phyloP scores from a whole-genome alignment of 228 moss, liverwort and hornwort species.

The Sphagnum fallax region DNA sequence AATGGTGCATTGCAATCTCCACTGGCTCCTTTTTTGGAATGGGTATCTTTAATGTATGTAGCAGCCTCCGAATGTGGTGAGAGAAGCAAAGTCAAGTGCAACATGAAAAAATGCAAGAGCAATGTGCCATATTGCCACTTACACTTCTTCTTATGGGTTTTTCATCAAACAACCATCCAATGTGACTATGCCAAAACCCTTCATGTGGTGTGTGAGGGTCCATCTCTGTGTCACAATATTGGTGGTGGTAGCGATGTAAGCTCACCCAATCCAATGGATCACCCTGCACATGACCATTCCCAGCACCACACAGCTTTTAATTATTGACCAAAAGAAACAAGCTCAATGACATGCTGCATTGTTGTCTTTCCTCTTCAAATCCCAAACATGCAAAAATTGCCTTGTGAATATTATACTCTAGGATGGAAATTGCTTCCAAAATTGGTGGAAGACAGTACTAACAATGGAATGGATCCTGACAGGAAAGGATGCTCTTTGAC shows the following conservation, averaged over 20 bases:
- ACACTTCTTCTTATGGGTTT: conserved; percentile 68
- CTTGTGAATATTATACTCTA: too few species aligned
- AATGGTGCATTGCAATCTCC: background rate
- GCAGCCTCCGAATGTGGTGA: background rate
- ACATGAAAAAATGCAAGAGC: background rate
- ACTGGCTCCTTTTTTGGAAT: background rate
- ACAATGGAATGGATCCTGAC: background rate
- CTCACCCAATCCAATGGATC: conserved; percentile 99
- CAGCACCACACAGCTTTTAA: background rate
- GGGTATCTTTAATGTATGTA: background rate
- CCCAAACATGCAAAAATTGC: background rate
- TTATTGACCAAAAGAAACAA: too few species aligned
- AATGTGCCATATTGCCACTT: conserved; percentile 7
- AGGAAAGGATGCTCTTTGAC: background rate
- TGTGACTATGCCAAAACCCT: conserved; percentile 99
- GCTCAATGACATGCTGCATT: background rate
- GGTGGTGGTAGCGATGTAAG: conserved; percentile 91
- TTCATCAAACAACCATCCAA: conserved; percentile 97
- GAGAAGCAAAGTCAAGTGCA: too few species aligned
- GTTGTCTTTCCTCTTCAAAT: background rate
- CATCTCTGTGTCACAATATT: conserved; percentile 82
- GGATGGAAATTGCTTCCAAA: too few species aligned
- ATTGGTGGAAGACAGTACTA: background rate
- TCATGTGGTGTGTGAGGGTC: conserved; percentile 96
- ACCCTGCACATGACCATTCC: conserved; percentile 34